Conservation (phyloP, 208 protist genomes). For the Strigomonas culicis region DNA sequence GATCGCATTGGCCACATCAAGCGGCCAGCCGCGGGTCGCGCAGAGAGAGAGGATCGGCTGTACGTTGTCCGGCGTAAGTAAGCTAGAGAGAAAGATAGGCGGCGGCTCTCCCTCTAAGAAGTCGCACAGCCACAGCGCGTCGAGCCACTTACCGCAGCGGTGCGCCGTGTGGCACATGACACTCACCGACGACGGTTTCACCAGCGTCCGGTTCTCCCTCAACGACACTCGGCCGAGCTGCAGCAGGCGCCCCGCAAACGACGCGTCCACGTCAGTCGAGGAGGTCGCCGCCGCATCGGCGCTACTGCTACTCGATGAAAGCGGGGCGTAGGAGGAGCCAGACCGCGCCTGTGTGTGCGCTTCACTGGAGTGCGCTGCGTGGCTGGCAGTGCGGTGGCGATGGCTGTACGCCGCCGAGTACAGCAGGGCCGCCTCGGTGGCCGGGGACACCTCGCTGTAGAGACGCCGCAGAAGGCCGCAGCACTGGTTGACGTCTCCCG, state of each 20-base stretch:
- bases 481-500: constrained; percentile 78
- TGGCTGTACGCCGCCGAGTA: not conserved
- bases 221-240: constrained; percentile 43
- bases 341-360: not conserved
- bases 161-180: constrained; percentile 79
- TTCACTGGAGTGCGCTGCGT: not conserved
- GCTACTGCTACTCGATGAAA: not conserved
- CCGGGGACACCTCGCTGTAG: constrained; percentile 37
- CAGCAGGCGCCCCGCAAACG: constrained; percentile 40
- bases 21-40: constrained; percentile 30
- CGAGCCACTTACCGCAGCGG: constrained; percentile 62
- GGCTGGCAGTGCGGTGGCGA: too few species aligned
- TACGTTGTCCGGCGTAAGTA: constrained; percentile 56
- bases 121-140: constrained; percentile 54
- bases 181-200: constrained; percentile 54
- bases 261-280: not conserved
- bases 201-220: constrained; percentile 35
- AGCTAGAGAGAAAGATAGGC: constrained; percentile 70
- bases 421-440: not conserved
- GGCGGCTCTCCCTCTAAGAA: constrained; percentile 44
- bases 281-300: not conserved
- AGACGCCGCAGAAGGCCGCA: constrained; percentile 72
- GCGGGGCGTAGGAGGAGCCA: not conserved
- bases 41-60: constrained; percentile 34
- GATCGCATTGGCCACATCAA: constrained; percentile 68